Evolutionary conservation across 768 basidiomycete species (phyloP), one percentile per base, ranked within the genome.

Genomic region (Trametes cingulata): DNA sequence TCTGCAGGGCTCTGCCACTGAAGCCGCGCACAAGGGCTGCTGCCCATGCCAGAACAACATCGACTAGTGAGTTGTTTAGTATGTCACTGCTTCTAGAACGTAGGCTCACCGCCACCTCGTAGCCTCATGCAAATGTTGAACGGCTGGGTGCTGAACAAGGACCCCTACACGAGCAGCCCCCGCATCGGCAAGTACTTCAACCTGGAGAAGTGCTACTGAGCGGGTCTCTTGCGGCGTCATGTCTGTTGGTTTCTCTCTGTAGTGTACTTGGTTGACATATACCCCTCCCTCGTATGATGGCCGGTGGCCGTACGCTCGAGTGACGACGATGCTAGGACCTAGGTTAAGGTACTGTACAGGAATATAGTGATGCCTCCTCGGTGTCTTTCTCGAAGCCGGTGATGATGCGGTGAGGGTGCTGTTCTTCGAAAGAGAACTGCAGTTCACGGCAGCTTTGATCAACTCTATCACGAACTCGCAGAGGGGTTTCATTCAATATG

Each of bases 1-100:
- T 13, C 45, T 25, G 35, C 42, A 87, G 85, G 69, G 19, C 0
- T 64, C 80, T 27, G 88, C 87, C 19, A 88, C 85, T 53, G 82
- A 82, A 59, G 86, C 86, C 43, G 80, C 76, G 12, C 52, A 75
- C 49, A 74, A 77, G 0, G 35, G 67, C 48, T 90, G 88, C 76
- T 90, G 87, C 73, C 74, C 71, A 45, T 87, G 87, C 72, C 91
- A 93, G 77, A 87, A 91, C 70, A 94, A 94, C 76, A 78, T 91
- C 48, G 93, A 93, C 75, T 95, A 95, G 90, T 88, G 68, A 66
- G 87, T 78, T 0, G 20, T 37, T n/a, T 10, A 40, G 7, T 19
- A 17, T 43, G 12, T 64, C 14, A 29, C n/a, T 25, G 24, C 25
- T 29, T 33, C 6, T 55, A 45, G 3, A 24, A 22, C n/a, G 14